Conservation (phyloP, 768 basidiomycete genomes). For the Termitomyces sp. region DNA sequence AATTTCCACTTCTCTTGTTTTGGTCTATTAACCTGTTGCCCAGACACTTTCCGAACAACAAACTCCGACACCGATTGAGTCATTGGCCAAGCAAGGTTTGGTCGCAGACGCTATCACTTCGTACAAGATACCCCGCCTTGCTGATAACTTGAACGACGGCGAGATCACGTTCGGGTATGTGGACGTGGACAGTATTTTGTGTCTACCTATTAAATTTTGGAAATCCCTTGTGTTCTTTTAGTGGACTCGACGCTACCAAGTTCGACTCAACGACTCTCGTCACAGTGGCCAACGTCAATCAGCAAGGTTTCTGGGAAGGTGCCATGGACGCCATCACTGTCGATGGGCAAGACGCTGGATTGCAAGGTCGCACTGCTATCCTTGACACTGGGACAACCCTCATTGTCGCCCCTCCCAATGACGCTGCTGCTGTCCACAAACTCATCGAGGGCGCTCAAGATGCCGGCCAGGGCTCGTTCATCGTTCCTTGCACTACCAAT, state of each 20-base stretch:
- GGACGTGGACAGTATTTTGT: background rate
- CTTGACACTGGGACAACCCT: slow-evolving; percentile 62
- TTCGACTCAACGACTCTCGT: slow-evolving; percentile 59
- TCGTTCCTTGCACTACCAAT: slow-evolving; percentile 45
- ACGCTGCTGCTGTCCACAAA: slow-evolving; percentile 40
- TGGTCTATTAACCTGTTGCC: background rate
- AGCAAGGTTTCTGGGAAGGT: slow-evolving; percentile 79
- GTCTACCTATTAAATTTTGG: background rate
- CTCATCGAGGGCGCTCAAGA: slow-evolving; percentile 39
- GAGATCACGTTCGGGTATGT: slow-evolving; percentile 73
- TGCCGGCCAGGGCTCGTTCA: slow-evolving; percentile 47
- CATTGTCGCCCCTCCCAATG: slow-evolving; percentile 39
- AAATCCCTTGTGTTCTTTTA: slow-evolving; percentile 10
- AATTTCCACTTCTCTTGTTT: background rate
- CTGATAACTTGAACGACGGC: slow-evolving; percentile 70
- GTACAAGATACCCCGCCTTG: slow-evolving; percentile 75
- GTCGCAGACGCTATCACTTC: slow-evolving; percentile 67
- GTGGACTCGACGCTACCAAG: slow-evolving; percentile 65
- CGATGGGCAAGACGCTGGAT: slow-evolving; percentile 48
- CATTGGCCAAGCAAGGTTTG: slow-evolving; percentile 54
- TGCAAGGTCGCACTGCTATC: slow-evolving; percentile 68
- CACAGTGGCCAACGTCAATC: slow-evolving; percentile 61
- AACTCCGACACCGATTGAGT: slow-evolving; percentile 67
- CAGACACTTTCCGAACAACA: slow-evolving; percentile 64
- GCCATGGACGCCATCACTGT: slow-evolving; percentile 56